phyloP scores from a whole-genome alignment of 2,329 filamentous ascomycete species.

The Venturia carpophila region DNA sequence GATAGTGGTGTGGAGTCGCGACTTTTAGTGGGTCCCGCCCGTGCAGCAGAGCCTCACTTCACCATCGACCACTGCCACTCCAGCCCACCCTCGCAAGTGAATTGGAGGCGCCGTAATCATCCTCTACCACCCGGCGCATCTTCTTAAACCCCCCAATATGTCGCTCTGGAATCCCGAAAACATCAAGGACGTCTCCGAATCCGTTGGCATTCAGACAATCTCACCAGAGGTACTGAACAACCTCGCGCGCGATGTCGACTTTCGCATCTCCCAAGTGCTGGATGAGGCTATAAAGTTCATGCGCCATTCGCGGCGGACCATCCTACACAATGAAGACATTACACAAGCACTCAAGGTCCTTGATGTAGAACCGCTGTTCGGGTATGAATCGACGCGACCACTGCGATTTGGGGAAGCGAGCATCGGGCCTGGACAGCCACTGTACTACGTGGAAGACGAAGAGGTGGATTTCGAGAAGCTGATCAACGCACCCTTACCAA shows the following conservation, averaged over 20 bases:
- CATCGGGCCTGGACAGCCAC: constrained; percentile 81
- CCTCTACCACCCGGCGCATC: background rate
- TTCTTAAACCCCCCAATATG: background rate
- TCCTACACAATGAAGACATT: constrained; percentile 81
- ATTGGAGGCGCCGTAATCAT: background rate
- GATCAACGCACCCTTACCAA: constrained; percentile 91
- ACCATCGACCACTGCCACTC: background rate
- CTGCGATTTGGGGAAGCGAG: constrained; percentile 90
- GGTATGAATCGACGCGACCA: constrained; percentile 86
- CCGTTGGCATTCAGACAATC: constrained; percentile 75
- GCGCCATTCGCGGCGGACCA: constrained; percentile 80
- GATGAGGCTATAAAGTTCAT: constrained; percentile 94
- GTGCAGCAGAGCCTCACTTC: constrained; percentile 8
- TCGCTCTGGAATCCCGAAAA: constrained; percentile 94
- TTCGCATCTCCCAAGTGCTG: constrained; percentile 85
- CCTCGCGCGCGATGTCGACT: constrained; percentile 90
- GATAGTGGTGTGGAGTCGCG: constrained; percentile 1
- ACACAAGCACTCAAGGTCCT: constrained; percentile 76
- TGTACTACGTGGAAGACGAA: constrained; percentile 97
- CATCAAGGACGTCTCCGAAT: constrained; percentile 91
- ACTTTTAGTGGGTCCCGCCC: background rate
- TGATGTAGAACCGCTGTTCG: constrained; percentile 91
- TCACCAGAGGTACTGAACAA: constrained; percentile 81
- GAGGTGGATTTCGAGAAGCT: constrained; percentile 98
- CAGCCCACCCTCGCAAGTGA: background rate